Conservation (phyloP, 2,329 filamentous ascomycete genomes). For the Exophiala aquamarina region DNA sequence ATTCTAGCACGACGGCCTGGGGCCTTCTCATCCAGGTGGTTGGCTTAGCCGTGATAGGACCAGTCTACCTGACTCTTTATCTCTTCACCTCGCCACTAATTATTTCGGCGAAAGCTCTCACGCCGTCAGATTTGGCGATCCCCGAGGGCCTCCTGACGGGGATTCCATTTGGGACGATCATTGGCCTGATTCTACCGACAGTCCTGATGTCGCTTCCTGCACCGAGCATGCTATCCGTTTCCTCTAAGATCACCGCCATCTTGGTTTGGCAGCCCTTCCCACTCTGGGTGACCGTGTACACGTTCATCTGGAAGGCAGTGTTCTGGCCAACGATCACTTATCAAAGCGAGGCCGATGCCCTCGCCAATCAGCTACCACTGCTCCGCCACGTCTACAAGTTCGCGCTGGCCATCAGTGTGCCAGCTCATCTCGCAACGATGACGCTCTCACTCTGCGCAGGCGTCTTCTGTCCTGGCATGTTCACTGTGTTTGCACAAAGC, state of each 20-base stretch:
- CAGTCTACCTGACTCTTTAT: constrained; percentile 43
- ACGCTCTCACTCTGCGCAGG: constrained; percentile 40
- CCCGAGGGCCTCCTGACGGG: constrained; percentile 35
- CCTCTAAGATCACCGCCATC: constrained; percentile 47
- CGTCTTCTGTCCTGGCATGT: constrained; percentile 38
- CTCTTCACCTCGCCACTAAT: constrained; percentile 41
- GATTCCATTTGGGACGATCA: constrained; percentile 39
- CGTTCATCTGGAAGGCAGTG: not conserved
- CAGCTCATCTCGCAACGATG: constrained; percentile 42
- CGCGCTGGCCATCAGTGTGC: constrained; percentile 38
- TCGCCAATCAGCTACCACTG: constrained; percentile 25
- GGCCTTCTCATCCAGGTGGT: constrained; percentile 43
- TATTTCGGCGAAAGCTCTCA: constrained; percentile 31
- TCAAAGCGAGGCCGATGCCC: not conserved
- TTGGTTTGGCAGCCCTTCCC: constrained; percentile 54
- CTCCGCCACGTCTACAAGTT: constrained; percentile 41
- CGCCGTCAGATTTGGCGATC: constrained; percentile 31
- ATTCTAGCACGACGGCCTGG: constrained; percentile 33
- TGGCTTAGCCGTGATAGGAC: constrained; percentile 43
- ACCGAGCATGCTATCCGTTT: constrained; percentile 36
- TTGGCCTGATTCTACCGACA: constrained; percentile 46
- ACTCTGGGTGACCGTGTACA: constrained; percentile 39
- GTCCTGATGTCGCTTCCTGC: constrained; percentile 43
- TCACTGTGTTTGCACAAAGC: constrained; percentile 31
- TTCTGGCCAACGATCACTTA: constrained; percentile 33